Evolutionary conservation across 768 basidiomycete genomes (phyloP).

Genomic region (Collybiopsis luxurians): DNA sequence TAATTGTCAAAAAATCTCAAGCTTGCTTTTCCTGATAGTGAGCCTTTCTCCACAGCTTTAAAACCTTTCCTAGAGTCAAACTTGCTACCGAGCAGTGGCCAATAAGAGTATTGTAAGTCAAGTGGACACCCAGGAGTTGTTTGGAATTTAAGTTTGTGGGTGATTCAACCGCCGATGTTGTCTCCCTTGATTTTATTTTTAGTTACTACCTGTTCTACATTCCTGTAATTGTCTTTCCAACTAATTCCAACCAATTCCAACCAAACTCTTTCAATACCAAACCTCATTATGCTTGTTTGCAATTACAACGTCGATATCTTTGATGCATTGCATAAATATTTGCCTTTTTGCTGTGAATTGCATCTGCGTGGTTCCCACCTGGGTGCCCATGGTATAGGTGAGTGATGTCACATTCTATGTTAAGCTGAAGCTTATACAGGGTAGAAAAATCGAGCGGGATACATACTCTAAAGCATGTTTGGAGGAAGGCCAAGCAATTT

Average conservation of each 20-base stretch:
- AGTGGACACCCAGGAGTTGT: slow-evolving; percentile 80
- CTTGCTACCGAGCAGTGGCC: slow-evolving; percentile 51
- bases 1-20: too few species aligned
- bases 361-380: slow-evolving; percentile 92
- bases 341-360: slow-evolving; percentile 91
- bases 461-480: slow-evolving; percentile 67
- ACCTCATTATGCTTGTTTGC: slow-evolving; percentile 62
- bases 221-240: slow-evolving; percentile 39
- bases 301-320: slow-evolving; percentile 82
- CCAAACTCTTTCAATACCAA: slow-evolving; percentile 17
- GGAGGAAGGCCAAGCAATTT: slow-evolving; percentile 84
- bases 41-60: slow-evolving; percentile 10
- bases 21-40: slow-evolving; percentile 85
- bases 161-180: slow-evolving; percentile 8
- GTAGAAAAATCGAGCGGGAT: slow-evolving; percentile 73
- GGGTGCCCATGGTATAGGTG: slow-evolving; percentile 87
- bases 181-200: slow-evolving; percentile 11
- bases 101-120: slow-evolving; percentile 81
- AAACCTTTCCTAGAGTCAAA: neutral
- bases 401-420: slow-evolving; percentile 14
- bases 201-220: slow-evolving; percentile 94
- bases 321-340: slow-evolving; percentile 81
- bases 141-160: slow-evolving; percentile 63
- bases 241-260: too few species aligned
- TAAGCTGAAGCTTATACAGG: slow-evolving; percentile 7